Evolutionary conservation across 1,139 yeast species (phyloP).

Genomic region (Candida glucosophila): DNA sequence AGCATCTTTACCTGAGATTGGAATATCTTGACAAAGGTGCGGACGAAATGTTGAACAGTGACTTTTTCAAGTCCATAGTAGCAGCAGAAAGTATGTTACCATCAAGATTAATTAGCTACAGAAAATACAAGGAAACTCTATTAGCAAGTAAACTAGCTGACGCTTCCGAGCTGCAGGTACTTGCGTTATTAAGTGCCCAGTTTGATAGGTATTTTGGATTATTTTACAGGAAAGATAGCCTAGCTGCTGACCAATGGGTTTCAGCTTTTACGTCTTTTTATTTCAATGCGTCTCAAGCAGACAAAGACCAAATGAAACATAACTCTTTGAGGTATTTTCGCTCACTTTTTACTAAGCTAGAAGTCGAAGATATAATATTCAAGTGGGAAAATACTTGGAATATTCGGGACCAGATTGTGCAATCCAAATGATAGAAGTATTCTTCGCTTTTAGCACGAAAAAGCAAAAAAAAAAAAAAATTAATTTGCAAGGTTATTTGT

Average conservation of each 20-base stretch:
- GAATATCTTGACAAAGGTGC: slow-evolving; percentile 4
- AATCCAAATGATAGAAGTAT: no score
- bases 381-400: no score
- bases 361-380: no score
- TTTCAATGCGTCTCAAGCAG: slow-evolving; percentile 1
- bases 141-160: slow-evolving; percentile 2
- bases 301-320: slow-evolving; percentile 1
- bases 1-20: slow-evolving; percentile 4
- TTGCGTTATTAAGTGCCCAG: slow-evolving; percentile 5
- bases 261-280: slow-evolving; percentile 5
- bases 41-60: slow-evolving; percentile 4
- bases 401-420: no score
- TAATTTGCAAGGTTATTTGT: no score
- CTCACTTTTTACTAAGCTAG: slow-evolving; percentile 1
- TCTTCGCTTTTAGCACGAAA: no score
- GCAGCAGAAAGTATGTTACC: slow-evolving; percentile 7
- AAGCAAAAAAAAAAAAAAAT: no score
- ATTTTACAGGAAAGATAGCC: slow-evolving; percentile 5
- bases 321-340: slow-evolving; percentile 3
- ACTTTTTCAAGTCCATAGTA: slow-evolving; percentile 8
- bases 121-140: slow-evolving; percentile 5
- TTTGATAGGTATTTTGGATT: slow-evolving; percentile 9
- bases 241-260: slow-evolving; percentile 6
- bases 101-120: slow-evolving; percentile 5
- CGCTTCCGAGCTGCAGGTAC: slow-evolving; percentile 2